Percentiles rank a stretch among this genome's conserved stretches.
Conservation (phyloP, 805 yeast species). For the Sugiyamaella smithiae region DNA sequence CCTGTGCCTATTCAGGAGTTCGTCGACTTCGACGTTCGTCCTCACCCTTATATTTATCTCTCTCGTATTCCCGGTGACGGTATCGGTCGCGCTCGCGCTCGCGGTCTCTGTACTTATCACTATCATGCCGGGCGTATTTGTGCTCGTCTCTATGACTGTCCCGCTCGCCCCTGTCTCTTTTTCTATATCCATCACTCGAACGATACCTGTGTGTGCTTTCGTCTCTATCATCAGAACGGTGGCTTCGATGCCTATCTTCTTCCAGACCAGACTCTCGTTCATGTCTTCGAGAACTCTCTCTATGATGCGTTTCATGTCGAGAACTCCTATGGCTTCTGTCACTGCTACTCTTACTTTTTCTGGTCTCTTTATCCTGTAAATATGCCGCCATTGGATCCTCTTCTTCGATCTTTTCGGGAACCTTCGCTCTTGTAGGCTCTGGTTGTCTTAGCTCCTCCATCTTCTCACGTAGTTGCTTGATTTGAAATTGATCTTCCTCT, state of each 20-base stretch:
- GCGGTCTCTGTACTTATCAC: not conserved
- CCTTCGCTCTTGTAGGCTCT: slow-evolving; percentile 2
- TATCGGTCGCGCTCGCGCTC: not conserved
- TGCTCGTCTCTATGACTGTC: slow-evolving; percentile 7
- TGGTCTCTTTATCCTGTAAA: not conserved
- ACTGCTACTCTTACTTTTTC: not conserved
- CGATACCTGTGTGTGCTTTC: not conserved
- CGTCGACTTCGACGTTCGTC: not conserved
- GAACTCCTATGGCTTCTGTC: not conserved
- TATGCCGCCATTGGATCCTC: slow-evolving; percentile 20
- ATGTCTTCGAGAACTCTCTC: no score
- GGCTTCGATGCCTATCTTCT: not conserved
- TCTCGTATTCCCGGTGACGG: not conserved
- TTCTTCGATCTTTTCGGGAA: slow-evolving; percentile 6
- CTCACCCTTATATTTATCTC: not conserved
- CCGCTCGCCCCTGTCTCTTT: slow-evolving; percentile 7
- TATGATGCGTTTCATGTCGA: not conserved
- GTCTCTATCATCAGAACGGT: not conserved
- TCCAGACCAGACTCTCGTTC: no score
- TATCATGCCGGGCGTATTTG: not conserved
- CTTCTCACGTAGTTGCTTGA: slow-evolving; percentile 2
- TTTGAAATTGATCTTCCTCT: slow-evolving; percentile 12
- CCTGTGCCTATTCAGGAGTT: no score
- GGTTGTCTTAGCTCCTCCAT: not conserved
- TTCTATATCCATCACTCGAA: not conserved